A percentile compares a stretch with the other conserved stretches of the same genome.
These are phyloP conservation scores for Colletotrichum aenigma DNA, from an alignment of 2,329 filamentous ascomycete genomes.

Conservation along the genomic window DNA sequence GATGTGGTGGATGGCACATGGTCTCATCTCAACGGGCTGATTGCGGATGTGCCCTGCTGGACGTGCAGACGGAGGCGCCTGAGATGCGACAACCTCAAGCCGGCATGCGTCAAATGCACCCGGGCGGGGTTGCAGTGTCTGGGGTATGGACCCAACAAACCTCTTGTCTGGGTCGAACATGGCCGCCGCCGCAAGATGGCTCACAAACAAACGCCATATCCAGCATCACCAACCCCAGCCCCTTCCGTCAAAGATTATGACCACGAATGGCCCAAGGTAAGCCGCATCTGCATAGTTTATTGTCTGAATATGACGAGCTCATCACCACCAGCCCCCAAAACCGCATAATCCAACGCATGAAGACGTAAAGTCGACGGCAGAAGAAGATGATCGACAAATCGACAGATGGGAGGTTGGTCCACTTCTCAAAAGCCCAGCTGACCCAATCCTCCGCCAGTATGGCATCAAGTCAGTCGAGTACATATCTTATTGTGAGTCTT, in stretches of 20 bases:
- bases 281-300: not conserved
- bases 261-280: not conserved
- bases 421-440: not conserved
- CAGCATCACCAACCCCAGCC: not conserved
- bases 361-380: not conserved
- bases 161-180: not conserved
- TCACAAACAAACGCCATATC: not conserved
- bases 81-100: conserved; percentile 24
- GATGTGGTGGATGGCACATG: not conserved
- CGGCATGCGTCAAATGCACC: conserved; percentile 23
- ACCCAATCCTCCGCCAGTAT: not conserved
- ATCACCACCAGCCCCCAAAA: accelerated
- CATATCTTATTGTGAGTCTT: not conserved
- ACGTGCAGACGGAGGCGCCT: conserved; percentile 10
- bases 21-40: not conserved
- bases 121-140: conserved; percentile 20
- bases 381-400: not conserved
- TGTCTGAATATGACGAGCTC: not conserved
- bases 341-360: accelerated
- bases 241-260: not conserved
- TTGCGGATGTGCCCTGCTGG: not conserved
- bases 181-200: not conserved
- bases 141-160: not conserved
- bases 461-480: not conserved
- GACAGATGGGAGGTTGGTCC: not conserved